Conservation (phyloP, 2,329 filamentous ascomycete species). For the Thermoascus crustaceus region DNA sequence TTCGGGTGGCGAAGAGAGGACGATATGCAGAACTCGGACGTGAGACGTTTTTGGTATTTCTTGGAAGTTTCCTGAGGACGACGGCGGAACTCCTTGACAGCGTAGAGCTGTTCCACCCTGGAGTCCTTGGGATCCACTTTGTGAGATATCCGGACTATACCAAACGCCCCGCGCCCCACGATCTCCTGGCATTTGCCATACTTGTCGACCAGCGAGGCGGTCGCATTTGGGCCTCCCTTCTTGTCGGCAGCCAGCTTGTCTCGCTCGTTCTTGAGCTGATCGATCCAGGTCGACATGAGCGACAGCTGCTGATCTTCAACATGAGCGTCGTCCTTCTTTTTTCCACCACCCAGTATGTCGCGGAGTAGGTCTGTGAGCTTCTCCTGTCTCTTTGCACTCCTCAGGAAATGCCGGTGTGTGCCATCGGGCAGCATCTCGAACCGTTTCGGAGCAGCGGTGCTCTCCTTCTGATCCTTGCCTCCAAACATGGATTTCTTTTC, state of each 20-base stretch:
- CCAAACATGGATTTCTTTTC: constrained; percentile 18
- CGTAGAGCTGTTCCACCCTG: constrained; percentile 79
- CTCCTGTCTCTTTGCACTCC: constrained; percentile 84
- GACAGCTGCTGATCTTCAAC: constrained; percentile 65
- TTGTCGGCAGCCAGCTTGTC: constrained; percentile 66
- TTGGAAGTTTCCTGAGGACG: constrained; percentile 90
- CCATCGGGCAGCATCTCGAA: constrained; percentile 57
- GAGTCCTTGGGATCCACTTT: constrained; percentile 77
- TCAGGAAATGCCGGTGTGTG: constrained; percentile 79
- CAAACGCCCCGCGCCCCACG: constrained; percentile 90
- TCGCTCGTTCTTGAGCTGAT: constrained; percentile 82
- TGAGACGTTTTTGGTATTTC: constrained; percentile 95
- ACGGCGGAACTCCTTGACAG: constrained; percentile 95
- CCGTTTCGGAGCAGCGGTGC: constrained; percentile 30
- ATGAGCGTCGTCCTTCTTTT: constrained; percentile 61
- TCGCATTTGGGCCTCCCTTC: constrained; percentile 65
- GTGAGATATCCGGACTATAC: constrained; percentile 94
- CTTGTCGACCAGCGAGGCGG: constrained; percentile 80
- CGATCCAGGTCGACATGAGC: constrained; percentile 91
- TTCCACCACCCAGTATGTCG: constrained; percentile 70
- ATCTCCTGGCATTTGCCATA: constrained; percentile 98
- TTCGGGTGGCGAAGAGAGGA: constrained; percentile 95
- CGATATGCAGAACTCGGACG: constrained; percentile 96
- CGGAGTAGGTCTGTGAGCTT: constrained; percentile 90
- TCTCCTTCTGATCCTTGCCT: constrained; percentile 31